Evolutionary conservation across 2,329 filamentous ascomycete species (phyloP), one percentile per base, ranked within the genome.

Genomic region (Thelonectria olida): DNA sequence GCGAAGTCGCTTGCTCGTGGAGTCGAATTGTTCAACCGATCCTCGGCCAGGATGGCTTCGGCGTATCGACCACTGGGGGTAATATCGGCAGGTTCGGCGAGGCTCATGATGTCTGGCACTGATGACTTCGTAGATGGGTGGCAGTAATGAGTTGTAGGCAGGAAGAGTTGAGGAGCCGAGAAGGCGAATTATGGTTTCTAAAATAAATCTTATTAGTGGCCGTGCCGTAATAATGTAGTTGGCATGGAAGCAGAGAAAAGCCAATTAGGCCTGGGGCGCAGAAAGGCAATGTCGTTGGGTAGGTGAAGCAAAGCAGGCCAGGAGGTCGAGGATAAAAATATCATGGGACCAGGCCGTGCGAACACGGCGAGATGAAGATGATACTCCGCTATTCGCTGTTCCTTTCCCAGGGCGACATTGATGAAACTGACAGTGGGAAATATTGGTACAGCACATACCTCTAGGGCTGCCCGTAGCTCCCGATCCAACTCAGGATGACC

Each of bases 1-100:
- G 85, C 85, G 61, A 90, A 84, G 5, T 72, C 70, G 49, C 64
- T 60, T 45, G 74, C 67, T 41, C 73, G 70, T 19, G 76, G 75
- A 1, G 77, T 75, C 34, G 75, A 73, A 58, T 73, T 71, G 59
- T 71, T 70, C 53, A 69, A 59, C 44, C 68, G 67, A 34, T 69
- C 63, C 55, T 75, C 73, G 54, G 71, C 67, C 63, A 72, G 61
- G 41, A 54, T 65, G 57, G 62, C 53, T 44, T 64, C 61, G 53
- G 52, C 31, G 60, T 63, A 66, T 61, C 63, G 67, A 51, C 65
- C 64, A 44, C 58, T 56, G 19, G 63, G 52, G 19, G 61, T 64
- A 53, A 54, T 63, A 45, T 64, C 60, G 42, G 72, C 66, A 45
- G 72, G 67, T 66, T 71, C 68, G 55, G 71, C 68, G 54, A 76